Evolutionary conservation across 257 asterid species (phyloP).

Genomic region (Jacaranda mimosifolia): DNA sequence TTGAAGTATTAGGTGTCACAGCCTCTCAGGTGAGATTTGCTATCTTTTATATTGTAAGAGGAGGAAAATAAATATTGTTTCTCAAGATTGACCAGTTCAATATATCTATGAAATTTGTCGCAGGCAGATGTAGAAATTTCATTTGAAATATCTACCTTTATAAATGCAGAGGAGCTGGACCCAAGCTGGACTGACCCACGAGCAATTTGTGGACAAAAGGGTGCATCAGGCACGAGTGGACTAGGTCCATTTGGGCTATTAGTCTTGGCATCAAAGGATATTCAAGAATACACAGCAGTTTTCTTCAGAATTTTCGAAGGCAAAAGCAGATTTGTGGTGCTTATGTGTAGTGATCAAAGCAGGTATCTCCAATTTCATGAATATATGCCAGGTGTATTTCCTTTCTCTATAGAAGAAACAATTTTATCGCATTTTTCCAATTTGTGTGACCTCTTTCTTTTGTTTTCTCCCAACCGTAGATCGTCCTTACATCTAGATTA

Average conservation of each 20-base stretch:
- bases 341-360: constrained; percentile 46
- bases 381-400: no score
- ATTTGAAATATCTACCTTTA: constrained; percentile 32
- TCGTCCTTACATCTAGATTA: constrained; percentile 38
- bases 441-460: neutral
- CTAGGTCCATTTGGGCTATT: constrained; percentile 36
- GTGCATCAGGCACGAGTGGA: constrained; percentile 23
- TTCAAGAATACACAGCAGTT: constrained; percentile 42
- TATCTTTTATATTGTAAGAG: neutral
- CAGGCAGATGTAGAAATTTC: constrained; percentile 43
- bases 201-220: constrained; percentile 27
- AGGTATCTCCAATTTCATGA: constrained; percentile 1
- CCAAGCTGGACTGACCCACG: constrained; percentile 30
- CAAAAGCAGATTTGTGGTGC: constrained; percentile 31
- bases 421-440: no score
- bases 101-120: neutral
- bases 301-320: constrained; percentile 33
- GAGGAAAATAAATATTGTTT: neutral
- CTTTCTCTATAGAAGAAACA: no score
- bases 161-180: constrained; percentile 34
- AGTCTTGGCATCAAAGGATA: constrained; percentile 38
- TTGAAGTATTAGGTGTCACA: constrained; percentile 35
- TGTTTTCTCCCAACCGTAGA: constrained; percentile 12
- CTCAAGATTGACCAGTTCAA: neutral
- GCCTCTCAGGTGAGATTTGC: constrained; percentile 29